Evolutionary conservation across 2,329 filamentous ascomycete species (phyloP).

Genomic region (Fusarium miscanthi): DNA sequence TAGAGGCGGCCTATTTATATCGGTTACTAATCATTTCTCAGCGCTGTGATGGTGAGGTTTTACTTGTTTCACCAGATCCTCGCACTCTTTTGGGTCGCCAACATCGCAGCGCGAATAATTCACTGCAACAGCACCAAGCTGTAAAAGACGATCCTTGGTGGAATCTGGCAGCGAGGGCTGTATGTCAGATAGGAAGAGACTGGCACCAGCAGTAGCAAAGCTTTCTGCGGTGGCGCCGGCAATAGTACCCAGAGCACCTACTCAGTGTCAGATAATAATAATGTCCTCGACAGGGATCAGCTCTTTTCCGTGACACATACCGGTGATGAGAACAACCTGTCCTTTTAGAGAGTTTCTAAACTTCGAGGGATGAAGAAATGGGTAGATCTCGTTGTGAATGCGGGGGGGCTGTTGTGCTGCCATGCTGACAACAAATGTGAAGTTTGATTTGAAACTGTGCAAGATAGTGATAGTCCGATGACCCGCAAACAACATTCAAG

Average conservation of each 20-base stretch:
- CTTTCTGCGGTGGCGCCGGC: not conserved
- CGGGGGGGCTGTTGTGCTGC: not conserved
- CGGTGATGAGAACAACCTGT: not conserved
- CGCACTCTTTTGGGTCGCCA: not conserved
- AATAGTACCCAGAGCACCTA: not conserved
- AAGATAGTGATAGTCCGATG: not conserved
- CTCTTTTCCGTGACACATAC: not conserved
- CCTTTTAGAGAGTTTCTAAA: not conserved
- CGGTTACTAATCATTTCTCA: accelerated
- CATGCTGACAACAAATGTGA: not conserved
- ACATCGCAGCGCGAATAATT: not conserved
- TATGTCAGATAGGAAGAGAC: not conserved
- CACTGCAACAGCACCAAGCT: not conserved
- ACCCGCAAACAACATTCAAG: not conserved
- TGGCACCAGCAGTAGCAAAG: not conserved
- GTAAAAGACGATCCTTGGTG: not conserved
- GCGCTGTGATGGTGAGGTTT: accelerated
- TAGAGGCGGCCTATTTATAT: accelerated
- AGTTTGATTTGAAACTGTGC: not conserved
- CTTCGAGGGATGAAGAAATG: not conserved
- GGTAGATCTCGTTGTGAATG: not conserved
- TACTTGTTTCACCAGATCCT: not conserved
- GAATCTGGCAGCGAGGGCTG: not conserved
- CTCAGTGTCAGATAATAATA: not conserved
- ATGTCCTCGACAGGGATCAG: not conserved